These are phyloP conservation scores for Barbarea vulgaris DNA, from an alignment of 345 rosid genomes.

Conservation along the genomic window DNA sequence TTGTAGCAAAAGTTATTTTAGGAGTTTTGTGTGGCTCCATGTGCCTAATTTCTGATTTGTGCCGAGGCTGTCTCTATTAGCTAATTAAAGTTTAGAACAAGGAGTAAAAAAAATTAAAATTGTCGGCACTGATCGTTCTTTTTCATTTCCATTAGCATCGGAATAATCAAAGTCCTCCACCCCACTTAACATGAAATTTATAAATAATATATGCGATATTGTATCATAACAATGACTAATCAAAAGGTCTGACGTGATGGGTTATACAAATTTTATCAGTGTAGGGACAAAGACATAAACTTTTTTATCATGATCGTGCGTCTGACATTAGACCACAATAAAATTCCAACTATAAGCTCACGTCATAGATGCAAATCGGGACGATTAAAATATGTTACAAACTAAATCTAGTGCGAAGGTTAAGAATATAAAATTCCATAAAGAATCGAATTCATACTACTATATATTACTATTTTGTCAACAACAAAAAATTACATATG, in stretches of 20 bases:
- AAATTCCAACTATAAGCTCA: conserved; percentile 32
- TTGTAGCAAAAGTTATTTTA: neutral
- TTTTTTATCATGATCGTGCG: conserved; percentile 35
- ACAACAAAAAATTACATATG: too few relatives aligned
- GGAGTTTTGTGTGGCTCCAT: neutral
- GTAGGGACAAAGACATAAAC: neutral
- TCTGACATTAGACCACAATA: conserved; percentile 33
- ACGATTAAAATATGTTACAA: neutral
- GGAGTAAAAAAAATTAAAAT: neutral
- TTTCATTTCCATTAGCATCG: conserved; percentile 29
- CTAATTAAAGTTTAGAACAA: conserved; percentile 15
- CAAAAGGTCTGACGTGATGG: conserved; percentile 32
- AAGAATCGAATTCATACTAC: neutral
- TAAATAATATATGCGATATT: conserved; percentile 9
- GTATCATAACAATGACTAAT: conserved; percentile 30
- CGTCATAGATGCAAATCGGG: conserved; percentile 35
- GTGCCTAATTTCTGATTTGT: conserved; percentile 24
- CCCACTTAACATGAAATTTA: conserved; percentile 15
- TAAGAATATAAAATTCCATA: neutral
- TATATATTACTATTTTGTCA: neutral
- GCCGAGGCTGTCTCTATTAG: conserved; percentile 25
- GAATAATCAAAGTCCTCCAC: conserved; percentile 21
- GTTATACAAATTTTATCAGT: conserved; percentile 12
- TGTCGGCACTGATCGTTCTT: neutral
- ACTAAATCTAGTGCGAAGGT: neutral